phyloP scores from a whole-genome alignment of 352 stramenopile species.

The Phytophthora megakarya region DNA sequence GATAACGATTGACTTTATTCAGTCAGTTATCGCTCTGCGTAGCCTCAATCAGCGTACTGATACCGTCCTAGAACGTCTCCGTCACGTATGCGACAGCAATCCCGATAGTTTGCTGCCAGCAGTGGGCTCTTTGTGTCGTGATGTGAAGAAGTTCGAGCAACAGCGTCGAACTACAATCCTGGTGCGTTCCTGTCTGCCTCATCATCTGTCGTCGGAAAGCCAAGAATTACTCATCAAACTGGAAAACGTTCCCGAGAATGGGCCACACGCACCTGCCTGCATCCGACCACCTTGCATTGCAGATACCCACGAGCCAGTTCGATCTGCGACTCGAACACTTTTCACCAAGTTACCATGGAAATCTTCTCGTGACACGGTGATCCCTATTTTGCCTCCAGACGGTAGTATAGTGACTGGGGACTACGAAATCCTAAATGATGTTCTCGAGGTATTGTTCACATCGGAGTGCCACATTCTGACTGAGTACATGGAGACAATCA shows the following conservation, averaged over 20 bases:
- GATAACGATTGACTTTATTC: not conserved
- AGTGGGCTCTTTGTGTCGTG: not conserved
- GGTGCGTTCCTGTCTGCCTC: not conserved
- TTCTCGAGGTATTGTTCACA: not conserved
- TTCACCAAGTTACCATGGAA: not conserved
- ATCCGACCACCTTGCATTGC: not conserved
- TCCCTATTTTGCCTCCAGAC: not conserved
- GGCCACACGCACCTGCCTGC: not conserved
- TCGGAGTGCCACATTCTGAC: not conserved
- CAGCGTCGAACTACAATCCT: not conserved
- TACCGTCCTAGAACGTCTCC: not conserved
- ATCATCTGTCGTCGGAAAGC: not conserved
- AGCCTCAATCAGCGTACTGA: not conserved
- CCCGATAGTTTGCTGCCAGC: not conserved
- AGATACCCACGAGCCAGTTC: not conserved
- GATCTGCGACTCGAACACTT: not conserved
- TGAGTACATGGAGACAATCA: not conserved
- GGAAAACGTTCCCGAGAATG: not conserved
- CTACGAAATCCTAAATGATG: not conserved
- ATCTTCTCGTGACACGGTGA: not conserved
- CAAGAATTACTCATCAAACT: not conserved
- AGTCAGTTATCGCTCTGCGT: not conserved
- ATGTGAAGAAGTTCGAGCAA: not conserved
- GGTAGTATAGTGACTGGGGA: not conserved
- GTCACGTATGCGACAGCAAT: not conserved